These are phyloP conservation scores for Penicillium psychrofluorescens DNA, from an alignment of 495 filamentous ascomycete genomes.

Conservation along the genomic window DNA sequence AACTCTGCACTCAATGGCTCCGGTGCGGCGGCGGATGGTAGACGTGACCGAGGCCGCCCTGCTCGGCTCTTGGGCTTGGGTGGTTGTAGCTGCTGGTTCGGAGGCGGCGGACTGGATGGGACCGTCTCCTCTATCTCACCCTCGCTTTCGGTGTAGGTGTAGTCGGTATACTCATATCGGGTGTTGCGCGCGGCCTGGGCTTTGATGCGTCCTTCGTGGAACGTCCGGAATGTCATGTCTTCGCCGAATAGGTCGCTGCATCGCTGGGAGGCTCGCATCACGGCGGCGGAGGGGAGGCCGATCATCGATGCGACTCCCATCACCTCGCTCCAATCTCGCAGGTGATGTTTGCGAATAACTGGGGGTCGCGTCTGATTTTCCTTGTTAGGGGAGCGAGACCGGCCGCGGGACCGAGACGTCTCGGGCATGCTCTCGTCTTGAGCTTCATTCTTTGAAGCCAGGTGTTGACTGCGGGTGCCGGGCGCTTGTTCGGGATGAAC, in stretches of 20 bases:
- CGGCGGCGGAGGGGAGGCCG: slow-evolving; percentile 53
- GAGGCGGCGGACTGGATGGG: no score
- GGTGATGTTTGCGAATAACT: slow-evolving; percentile 20
- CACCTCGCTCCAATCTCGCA: slow-evolving; percentile 77
- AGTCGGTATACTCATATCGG: slow-evolving; percentile 15
- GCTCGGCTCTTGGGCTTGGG: no score
- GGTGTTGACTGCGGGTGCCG: slow-evolving; percentile 1
- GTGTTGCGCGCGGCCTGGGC: slow-evolving; percentile 9
- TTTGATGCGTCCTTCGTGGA: slow-evolving; percentile 35
- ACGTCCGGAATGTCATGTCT: slow-evolving; percentile 51
- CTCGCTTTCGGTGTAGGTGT: slow-evolving; percentile 21
- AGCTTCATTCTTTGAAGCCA: neutral
- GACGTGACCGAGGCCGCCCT: neutral
- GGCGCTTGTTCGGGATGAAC: slow-evolving; percentile 1
- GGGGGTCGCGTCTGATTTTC: neutral
- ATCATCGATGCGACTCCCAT: slow-evolving; percentile 65
- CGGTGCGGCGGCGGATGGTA: neutral
- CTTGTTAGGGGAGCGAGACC: slow-evolving; percentile 5
- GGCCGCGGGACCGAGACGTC: slow-evolving; percentile 10
- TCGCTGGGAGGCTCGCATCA: slow-evolving; percentile 58
- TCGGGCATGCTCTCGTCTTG: slow-evolving; percentile 5
- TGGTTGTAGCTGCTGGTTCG: no score
- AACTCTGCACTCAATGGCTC: no score
- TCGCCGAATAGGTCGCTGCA: slow-evolving; percentile 66
- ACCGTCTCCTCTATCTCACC: slow-evolving; percentile 12